phyloP scores from a whole-genome alignment of 345 rosid genomes.

The Eucalyptus lansdowneana region DNA sequence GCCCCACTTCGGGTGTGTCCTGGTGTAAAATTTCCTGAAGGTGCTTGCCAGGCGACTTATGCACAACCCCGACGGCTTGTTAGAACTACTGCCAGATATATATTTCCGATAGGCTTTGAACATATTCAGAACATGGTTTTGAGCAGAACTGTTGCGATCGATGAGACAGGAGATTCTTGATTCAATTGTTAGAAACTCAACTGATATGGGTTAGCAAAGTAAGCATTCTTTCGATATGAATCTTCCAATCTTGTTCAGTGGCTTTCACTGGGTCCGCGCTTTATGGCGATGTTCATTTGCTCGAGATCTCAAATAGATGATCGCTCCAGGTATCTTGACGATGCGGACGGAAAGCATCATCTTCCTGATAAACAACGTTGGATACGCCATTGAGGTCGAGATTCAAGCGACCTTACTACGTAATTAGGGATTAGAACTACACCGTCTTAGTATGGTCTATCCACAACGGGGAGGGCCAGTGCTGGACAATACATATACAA shows the following conservation, averaged over 20 bases:
- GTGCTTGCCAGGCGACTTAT: too few relatives aligned
- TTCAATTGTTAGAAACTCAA: too few relatives aligned
- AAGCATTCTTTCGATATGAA: not conserved
- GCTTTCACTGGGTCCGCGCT: not conserved
- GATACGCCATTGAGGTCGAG: not conserved
- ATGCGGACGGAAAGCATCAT: not conserved
- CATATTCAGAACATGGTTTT: not conserved
- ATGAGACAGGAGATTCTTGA: not conserved
- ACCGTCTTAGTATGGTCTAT: not conserved
- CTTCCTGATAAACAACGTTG: not conserved
- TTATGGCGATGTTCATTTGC: not conserved
- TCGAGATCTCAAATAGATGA: not conserved
- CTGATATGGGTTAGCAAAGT: too few relatives aligned
- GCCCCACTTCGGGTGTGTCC: too few relatives aligned
- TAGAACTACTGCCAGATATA: too few relatives aligned
- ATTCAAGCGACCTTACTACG: not conserved
- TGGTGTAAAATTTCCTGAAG: too few relatives aligned
- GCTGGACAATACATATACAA: not conserved
- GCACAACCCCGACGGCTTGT: too few relatives aligned
- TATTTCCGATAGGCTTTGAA: not conserved
- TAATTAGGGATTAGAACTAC: not conserved
- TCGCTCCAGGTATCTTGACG: not conserved
- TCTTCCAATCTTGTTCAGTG: not conserved
- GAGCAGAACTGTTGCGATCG: not conserved
- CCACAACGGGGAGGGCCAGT: not conserved